phyloP scores from a whole-genome alignment of 805 yeast species.

The Teunomyces stri region DNA sequence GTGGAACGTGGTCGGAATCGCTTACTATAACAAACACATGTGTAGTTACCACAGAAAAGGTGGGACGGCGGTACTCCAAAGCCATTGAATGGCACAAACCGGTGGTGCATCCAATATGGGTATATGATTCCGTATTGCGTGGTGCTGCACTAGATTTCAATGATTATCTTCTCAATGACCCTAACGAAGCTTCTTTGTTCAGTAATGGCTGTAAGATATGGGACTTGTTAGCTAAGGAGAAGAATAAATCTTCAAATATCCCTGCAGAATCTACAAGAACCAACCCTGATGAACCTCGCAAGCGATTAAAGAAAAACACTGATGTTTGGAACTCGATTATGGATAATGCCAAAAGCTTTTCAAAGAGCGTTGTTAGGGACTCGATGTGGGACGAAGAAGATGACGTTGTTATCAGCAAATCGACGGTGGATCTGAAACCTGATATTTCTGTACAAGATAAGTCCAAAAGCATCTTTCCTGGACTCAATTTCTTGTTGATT shows the following conservation, averaged over 20 bases:
- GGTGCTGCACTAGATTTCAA: conserved; percentile 41
- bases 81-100: conserved; percentile 54
- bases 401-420: conserved; percentile 15
- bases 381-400: conserved; percentile 27
- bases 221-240: conserved; percentile 20
- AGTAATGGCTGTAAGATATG: conserved; percentile 36
- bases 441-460: conserved; percentile 3
- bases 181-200: conserved; percentile 9
- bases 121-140: conserved; percentile 44
- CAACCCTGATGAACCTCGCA: conserved; percentile 8
- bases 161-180: conserved; percentile 35
- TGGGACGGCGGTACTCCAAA: conserved; percentile 52
- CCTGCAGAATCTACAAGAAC: conserved; percentile 2
- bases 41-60: conserved; percentile 48
- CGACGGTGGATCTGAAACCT: conserved; percentile 2
- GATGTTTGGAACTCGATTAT: conserved; percentile 46
- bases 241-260: neutral
- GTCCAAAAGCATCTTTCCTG: conserved; percentile 35
- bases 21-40: conserved; percentile 43
- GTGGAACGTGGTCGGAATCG: conserved; percentile 53
- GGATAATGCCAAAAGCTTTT: conserved; percentile 21
- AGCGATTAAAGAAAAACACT: conserved; percentile 20
- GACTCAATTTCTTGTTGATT: conserved; percentile 39
- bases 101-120: conserved; percentile 51
- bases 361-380: conserved; percentile 13